Evolutionary conservation across 2,329 filamentous ascomycete species (phyloP), one percentile per base, ranked within the genome.

Genomic region (Aspergillus ibericus): DNA sequence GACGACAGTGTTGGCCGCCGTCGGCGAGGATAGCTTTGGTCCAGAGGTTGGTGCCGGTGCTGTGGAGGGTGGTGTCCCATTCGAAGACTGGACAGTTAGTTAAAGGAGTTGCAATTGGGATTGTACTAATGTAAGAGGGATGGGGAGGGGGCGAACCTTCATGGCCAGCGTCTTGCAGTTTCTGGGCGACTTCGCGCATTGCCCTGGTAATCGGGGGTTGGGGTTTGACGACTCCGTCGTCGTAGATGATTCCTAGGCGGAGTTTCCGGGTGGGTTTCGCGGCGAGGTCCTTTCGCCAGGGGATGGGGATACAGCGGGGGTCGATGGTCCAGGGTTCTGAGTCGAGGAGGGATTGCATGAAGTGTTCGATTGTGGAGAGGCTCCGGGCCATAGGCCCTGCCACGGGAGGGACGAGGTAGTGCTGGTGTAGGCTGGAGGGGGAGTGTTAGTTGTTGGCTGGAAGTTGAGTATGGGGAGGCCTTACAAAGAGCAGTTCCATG

Each of bases 161-260:
- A 76, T 18, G 82, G 72, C 63, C 83, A 68, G 81, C 85, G 83
- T 7, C 86, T 80, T 2, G 86, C 73, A 56, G 88, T 69, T 35
- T 87, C 80, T 75, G 70, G 0, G 77, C 78, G 0, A 83, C 73
- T 5, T 77, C 70, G 2, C 74, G 70, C 51, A 90, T 68, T 0
- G 85, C 86, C 27, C 86, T 75, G 1, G 74, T 72, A 16, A 88
- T 77, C 0, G 85, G 85, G 0, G 85, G 85, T 57, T 86, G 85
- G 0, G 84, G 84, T 61, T 78, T 80, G 0, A 87, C 83, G 6
- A 87, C 77, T 0, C 81, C 83, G 59, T 88, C 85, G 68, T 83
- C 78, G 77, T 81, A 82, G 27, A 87, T 73, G 1, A 88, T 77
- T 0, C 81, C 87, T 4, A 90, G 75, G 64, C 82, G 86, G 7